Percentiles rank a stretch among this genome's conserved stretches.
Evolutionary conservation across 2,329 filamentous ascomycete species (phyloP).

Genomic region (Tothia fuscella): DNA sequence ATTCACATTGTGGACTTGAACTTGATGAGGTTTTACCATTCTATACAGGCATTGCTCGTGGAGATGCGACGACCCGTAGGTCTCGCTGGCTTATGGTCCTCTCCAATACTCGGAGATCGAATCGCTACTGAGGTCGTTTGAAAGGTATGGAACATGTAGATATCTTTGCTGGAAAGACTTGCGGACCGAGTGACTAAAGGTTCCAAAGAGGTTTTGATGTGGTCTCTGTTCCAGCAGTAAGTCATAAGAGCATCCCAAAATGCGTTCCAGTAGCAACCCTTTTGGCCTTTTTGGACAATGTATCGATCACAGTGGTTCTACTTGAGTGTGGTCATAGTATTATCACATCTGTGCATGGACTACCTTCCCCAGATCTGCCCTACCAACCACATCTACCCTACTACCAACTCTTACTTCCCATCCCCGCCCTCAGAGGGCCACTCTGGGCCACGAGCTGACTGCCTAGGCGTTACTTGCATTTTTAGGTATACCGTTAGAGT

Average conservation of each 20-base stretch:
- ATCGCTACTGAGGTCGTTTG: slow-evolving; percentile 9
- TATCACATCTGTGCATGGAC: slow-evolving; percentile 3
- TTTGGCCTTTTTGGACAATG: no score
- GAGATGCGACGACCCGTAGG: slow-evolving; percentile 31
- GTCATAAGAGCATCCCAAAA: no score
- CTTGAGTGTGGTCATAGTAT: no score
- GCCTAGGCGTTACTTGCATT: slow-evolving; percentile 1
- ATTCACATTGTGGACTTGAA: no score
- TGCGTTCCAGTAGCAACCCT: no score
- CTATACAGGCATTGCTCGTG: slow-evolving; percentile 54
- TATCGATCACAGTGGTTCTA: no score
- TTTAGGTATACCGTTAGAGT: slow-evolving; percentile 6
- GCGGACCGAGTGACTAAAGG: no score
- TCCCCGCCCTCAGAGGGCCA: neutral
- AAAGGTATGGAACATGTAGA: slow-evolving; percentile 11
- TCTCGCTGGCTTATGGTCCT: slow-evolving; percentile 21
- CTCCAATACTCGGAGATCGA: slow-evolving; percentile 3
- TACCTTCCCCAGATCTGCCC: slow-evolving; percentile 7
- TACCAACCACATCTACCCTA: slow-evolving; percentile 4
- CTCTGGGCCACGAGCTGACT: slow-evolving; percentile 3
- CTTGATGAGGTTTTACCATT: slow-evolving; percentile 35
- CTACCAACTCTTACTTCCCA: neutral
- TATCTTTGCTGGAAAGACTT: no score
- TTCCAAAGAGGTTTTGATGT: no score
- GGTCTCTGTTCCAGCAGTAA: no score